Evolutionary conservation across 441 rosid genomes (phyloP).

Genomic region (Macaranga tanarius): DNA sequence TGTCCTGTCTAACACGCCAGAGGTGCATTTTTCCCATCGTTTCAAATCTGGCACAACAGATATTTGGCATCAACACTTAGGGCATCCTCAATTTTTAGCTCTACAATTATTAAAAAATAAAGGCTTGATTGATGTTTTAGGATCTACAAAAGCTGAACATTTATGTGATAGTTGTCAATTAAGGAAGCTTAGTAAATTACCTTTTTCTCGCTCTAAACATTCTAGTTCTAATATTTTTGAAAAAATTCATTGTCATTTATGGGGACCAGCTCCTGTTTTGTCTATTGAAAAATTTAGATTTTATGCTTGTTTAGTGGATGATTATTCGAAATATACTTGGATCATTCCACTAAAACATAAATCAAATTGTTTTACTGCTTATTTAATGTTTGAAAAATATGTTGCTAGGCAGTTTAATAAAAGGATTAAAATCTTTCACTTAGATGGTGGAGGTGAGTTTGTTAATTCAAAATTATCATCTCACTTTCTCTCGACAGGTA

Average conservation of each 20-base stretch:
- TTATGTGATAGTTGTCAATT: too few relatives aligned
- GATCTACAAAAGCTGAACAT: too few relatives aligned
- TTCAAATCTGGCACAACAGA: background rate
- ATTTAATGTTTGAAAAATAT: background rate
- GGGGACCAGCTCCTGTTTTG: background rate
- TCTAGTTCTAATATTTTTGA: background rate
- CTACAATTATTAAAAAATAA: too few relatives aligned
- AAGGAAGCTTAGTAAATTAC: background rate
- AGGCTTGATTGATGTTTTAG: too few relatives aligned
- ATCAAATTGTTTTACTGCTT: background rate
- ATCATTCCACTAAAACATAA: background rate
- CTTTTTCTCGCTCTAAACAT: background rate
- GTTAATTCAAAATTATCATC: background rate
- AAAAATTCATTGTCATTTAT: too few relatives aligned
- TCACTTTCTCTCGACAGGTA: background rate
- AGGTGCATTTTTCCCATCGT: background rate
- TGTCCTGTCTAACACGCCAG: background rate
- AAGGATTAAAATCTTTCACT: too few relatives aligned
- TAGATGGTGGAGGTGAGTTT: background rate
- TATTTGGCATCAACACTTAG: background rate
- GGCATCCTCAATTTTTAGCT: background rate
- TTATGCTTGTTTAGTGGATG: background rate
- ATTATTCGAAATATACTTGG: background rate
- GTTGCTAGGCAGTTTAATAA: background rate
- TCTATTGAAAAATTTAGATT: too few relatives aligned